A percentile compares a stretch with the other conserved stretches of the same genome.
phyloP scores from a whole-genome alignment of 2,329 filamentous ascomycete genomes.

The Alternaria tenuissima region DNA sequence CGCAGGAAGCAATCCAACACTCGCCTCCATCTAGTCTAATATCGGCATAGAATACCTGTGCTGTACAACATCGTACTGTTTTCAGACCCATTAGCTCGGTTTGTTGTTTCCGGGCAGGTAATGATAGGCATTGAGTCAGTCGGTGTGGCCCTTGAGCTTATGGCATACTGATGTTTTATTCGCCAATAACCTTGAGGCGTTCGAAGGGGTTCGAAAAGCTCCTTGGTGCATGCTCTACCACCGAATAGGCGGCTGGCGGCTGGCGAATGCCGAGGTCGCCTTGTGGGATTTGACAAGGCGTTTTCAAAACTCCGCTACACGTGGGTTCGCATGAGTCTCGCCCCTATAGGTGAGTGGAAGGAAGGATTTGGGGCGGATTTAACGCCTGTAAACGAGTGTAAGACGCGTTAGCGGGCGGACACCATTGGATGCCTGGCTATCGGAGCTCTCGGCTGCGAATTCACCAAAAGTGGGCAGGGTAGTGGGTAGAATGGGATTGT shows the following conservation, averaged over 20 bases:
- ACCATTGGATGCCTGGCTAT: slow-evolving; percentile 10
- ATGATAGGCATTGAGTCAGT: slow-evolving; percentile 25
- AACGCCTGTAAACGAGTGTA: slow-evolving; percentile 13
- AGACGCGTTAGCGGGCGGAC: neutral
- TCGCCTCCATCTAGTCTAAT: slow-evolving; percentile 13
- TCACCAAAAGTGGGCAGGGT: slow-evolving; percentile 5
- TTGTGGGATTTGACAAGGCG: slow-evolving; percentile 7
- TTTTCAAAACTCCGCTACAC: slow-evolving; percentile 11
- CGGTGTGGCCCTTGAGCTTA: slow-evolving; percentile 1
- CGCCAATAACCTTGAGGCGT: slow-evolving; percentile 13
- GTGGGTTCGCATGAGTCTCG: slow-evolving; percentile 21
- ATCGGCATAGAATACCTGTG: neutral
- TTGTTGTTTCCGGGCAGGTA: slow-evolving; percentile 17
- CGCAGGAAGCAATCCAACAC: slow-evolving; percentile 6
- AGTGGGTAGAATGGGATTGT: slow-evolving; percentile 11
- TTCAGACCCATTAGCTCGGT: slow-evolving; percentile 12
- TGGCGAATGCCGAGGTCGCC: slow-evolving; percentile 7
- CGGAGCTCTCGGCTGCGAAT: slow-evolving; percentile 12
- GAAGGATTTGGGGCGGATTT: slow-evolving; percentile 7
- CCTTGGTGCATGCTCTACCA: slow-evolving; percentile 13
- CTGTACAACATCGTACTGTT: slow-evolving; percentile 2
- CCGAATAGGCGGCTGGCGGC: slow-evolving; percentile 9
- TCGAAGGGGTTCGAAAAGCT: slow-evolving; percentile 14
- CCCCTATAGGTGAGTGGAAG: slow-evolving; percentile 3
- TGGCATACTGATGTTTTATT: slow-evolving; percentile 10